Evolutionary conservation across 306 rosid species (phyloP), one percentile per base, ranked within the genome.

Genomic region (Senna siamea): DNA sequence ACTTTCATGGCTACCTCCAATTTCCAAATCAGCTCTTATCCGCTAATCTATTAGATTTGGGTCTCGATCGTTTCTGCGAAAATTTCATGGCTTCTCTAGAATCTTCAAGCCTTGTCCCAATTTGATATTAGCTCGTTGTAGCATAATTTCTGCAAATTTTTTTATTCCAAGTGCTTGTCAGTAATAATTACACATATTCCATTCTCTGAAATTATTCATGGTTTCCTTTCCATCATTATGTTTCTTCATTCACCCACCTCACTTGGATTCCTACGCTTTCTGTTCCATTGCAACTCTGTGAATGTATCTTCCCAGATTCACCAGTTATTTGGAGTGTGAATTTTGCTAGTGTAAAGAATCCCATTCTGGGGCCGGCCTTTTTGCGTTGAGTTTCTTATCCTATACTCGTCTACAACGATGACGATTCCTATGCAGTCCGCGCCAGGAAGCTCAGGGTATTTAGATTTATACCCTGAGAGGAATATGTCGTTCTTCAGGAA

Each of bases 381-480:
- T 22, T 30, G 23, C 35, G 40, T 28, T 57, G 63, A 14, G 30
- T 55, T 15, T 14, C 35, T 26, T 6, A 55, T 23, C 35, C 1
- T 8, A 17, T 20, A 11, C 2, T 15, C n/a, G 70, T 7, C 7
- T 41, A 18, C 69, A 20, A 34, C 22, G 61, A 61, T 10, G 76
- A 55, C 58, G 72, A 28, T 48, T 20, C 5, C 58, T 32, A 47
- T 19, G n/a, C 72, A 64, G 7, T 57, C 81, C 9, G 69, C 76
- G 48, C 85, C 85, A 6, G 85, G 81, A 47, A 81, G 85, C 76
- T 72, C 85, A 3, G 76, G 48, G 3, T 81, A 81, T 74, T 51
- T 81, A 46, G 81, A 76, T 5, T 8, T 76, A 38, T 43, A 76
- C 30, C 85, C 85, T 5, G 85, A 76, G 59, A 76, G 85, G 37